Conservation (phyloP, 176 grass and related monocot genomes). For the Raddia guianensis region DNA sequence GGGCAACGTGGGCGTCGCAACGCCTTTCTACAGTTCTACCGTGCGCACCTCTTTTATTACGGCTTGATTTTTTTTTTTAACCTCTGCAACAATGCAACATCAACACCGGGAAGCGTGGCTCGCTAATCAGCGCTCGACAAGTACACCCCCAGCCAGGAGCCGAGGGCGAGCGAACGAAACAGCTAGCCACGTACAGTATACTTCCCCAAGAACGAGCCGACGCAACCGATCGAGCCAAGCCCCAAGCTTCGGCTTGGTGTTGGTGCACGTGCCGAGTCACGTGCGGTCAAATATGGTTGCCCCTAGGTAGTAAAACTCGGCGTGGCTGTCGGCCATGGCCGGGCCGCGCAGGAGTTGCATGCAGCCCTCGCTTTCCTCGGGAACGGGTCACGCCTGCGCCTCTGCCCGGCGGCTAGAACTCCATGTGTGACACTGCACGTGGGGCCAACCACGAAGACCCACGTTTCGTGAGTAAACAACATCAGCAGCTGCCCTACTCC, state of each 20-base stretch:
- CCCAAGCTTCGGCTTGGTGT: conserved; percentile 12
- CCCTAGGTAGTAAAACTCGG: conserved; percentile 41
- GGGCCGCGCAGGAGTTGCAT: conserved; percentile 40
- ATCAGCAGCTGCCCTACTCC: too few species aligned
- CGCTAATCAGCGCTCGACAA: conserved; percentile 41
- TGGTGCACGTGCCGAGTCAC: conserved; percentile 37
- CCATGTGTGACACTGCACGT: conserved; percentile 16
- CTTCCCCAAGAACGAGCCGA: conserved; percentile 29
- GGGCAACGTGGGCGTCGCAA: too few species aligned
- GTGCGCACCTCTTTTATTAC: background rate
- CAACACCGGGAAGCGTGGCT: conserved; percentile 31
- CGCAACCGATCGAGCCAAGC: conserved; percentile 5
- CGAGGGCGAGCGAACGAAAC: background rate
- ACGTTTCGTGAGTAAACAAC: background rate
- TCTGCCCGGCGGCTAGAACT: background rate
- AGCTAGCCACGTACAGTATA: background rate
- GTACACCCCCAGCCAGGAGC: conserved; percentile 35
- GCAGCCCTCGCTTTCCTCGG: conserved; percentile 46
- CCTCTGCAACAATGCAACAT: conserved; percentile 15
- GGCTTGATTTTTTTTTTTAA: background rate
- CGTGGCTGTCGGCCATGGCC: conserved; percentile 61
- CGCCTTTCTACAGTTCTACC: background rate
- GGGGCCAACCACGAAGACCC: conserved; percentile 28
- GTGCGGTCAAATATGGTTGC: conserved; percentile 28
- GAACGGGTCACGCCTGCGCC: conserved; percentile 30